Base-by-base conservation (phyloP, 2,329 filamentous ascomycete genomes). In the Waltergamsia citrina region DNA sequence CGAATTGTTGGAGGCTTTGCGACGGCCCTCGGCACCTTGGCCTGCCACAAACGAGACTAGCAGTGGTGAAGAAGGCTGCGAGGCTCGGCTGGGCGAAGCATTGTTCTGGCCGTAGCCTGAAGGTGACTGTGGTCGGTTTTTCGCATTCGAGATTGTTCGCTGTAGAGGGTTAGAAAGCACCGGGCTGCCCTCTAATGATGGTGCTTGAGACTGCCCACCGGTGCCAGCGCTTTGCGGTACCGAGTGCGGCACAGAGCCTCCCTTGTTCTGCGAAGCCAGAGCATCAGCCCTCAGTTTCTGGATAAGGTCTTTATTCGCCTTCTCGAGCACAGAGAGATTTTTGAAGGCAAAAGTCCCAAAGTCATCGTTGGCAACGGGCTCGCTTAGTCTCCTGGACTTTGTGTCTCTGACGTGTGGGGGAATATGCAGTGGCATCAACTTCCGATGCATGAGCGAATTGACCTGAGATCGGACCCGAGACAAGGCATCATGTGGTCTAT, bases 261-360 rank as follows among this genome's bases (percentile, higher is more conserved):
- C 59, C 48, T 79, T 78, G 49, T 57, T 73, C 44, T 79, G 74
- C 3, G 67, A 60, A 3, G 75, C 87, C 62, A 95, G 71, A 4
- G 92, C 88, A 56, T 96, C 88, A 16, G 88, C 86, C 9, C 88
- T 80, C 37, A 98, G 67, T 55, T 96, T 96, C 49, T 96, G 88
- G 21, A 98, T 94, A 20, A 96, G 87, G 49, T 98, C 92, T 54
- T 98, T 98, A 60, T 98, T 98, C 35, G 92, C 92, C 57, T 95
- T 96, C 49, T 96, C 92, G 14, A 98, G 69, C 15, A 96, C 90
- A 0, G 90, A 88, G 32, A 98, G 63, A 48, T 98, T 98, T 63
- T 98, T 98, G 69, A 94, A 98, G 25, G 86, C 78, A 57, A 98
- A 98, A 41, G 78, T 87, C 21, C 92, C 92, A 65, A 98, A 98